These are phyloP conservation scores for Phytophthora megakarya DNA, from an alignment of 352 stramenopile species.

Conservation along the genomic window DNA sequence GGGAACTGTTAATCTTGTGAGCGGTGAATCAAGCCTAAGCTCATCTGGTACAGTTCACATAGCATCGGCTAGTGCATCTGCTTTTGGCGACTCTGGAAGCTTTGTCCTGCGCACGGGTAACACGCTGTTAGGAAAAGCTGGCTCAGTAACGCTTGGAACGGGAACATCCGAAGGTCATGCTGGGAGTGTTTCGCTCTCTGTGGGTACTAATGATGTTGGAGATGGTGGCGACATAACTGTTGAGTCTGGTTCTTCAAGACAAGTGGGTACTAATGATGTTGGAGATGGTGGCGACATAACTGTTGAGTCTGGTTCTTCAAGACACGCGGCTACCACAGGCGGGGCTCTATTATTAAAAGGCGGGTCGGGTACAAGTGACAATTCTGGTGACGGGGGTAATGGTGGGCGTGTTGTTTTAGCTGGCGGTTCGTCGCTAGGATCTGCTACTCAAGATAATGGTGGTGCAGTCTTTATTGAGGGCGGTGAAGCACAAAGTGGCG, in stretches of 20 bases:
- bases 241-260: conserved; percentile 51
- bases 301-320: conserved; percentile 56
- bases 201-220: conserved; percentile 49
- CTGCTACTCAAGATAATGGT: conserved; percentile 57
- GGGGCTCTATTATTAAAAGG: conserved; percentile 52
- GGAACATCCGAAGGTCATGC: conserved; percentile 44
- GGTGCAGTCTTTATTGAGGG: conserved; percentile 56
- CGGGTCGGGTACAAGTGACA: conserved; percentile 65
- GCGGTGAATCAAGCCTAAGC: conserved; percentile 48
- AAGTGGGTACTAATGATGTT: conserved; percentile 48
- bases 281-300: conserved; percentile 59
- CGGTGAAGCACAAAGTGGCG: conserved; percentile 54
- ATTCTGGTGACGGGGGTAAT: conserved; percentile 74
- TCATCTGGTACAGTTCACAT: conserved; percentile 54
- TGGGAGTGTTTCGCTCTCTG: conserved; percentile 45
- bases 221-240: conserved; percentile 62
- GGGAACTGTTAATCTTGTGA: conserved; percentile 42
- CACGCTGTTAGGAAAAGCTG: conserved; percentile 42
- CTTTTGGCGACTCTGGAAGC: conserved; percentile 48
- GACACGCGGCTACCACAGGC: conserved; percentile 51
- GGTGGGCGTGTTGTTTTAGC: conserved; percentile 54
- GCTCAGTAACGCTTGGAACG: conserved; percentile 51
- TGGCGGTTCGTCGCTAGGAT: conserved; percentile 59
- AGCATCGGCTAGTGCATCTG: conserved; percentile 39
- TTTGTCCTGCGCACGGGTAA: conserved; percentile 43